Conservation (phyloP, 352 stramenopile genomes). For the Globisporangium perplexum region DNA sequence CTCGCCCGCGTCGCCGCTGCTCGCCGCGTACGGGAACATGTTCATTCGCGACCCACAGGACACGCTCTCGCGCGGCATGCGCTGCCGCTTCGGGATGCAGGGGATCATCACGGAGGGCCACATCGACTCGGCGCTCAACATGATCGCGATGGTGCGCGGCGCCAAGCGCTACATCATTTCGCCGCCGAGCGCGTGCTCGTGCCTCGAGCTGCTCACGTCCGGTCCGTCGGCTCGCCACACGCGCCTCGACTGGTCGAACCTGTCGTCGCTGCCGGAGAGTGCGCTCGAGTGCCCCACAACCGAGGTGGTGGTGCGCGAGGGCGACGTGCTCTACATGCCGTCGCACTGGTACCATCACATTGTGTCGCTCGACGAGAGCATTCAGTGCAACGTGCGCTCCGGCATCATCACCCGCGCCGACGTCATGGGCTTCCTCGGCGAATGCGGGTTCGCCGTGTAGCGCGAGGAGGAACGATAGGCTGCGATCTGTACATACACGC, state of each 20-base stretch:
- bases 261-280: conserved; percentile 18
- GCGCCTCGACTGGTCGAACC: conserved; percentile 88
- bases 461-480: neutral
- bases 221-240: conserved; percentile 89
- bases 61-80: conserved; percentile 46
- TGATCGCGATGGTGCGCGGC: conserved; percentile 89
- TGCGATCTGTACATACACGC: neutral
- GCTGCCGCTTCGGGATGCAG: conserved; percentile 87
- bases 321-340: conserved; percentile 94
- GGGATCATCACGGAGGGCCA: conserved; percentile 93
- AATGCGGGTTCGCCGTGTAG: conserved; percentile 28
- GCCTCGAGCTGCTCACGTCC: conserved; percentile 63
- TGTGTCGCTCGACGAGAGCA: conserved; percentile 91
- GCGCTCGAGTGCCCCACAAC: conserved; percentile 55
- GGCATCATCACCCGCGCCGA: conserved; percentile 30
- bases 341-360: conserved; percentile 96
- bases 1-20: conserved; percentile 28
- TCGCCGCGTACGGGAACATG: conserved; percentile 34
- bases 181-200: conserved; percentile 84
- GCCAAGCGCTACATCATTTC: conserved; percentile 91
- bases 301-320: conserved; percentile 89
- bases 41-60: conserved; percentile 38
- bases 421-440: conserved; percentile 24
- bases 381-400: conserved; percentile 93
- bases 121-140: conserved; percentile 92